phyloP scores from a whole-genome alignment of 148 eudicot genomes.

The Rhododendron henanense region DNA sequence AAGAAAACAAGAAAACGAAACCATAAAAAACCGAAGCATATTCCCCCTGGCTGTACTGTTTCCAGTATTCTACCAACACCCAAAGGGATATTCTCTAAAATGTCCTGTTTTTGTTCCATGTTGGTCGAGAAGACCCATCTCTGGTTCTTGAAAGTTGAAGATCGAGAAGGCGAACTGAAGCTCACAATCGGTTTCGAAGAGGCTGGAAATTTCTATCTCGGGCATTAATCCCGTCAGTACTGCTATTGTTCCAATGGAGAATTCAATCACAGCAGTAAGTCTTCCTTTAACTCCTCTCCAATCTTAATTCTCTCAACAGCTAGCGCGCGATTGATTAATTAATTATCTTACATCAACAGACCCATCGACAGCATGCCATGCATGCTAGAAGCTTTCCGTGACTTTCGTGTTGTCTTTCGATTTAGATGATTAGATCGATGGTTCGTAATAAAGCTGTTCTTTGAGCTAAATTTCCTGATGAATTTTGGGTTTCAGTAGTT shows the following conservation, averaged over 20 bases:
- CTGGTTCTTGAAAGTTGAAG: neutral
- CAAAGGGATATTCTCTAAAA: neutral
- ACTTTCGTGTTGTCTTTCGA: neutral
- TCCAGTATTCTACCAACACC: neutral
- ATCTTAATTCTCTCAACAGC: neutral
- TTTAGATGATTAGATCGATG: too few relatives aligned
- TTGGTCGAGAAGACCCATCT: neutral
- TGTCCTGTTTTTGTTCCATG: neutral
- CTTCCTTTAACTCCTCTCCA: neutral
- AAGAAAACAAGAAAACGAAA: neutral
- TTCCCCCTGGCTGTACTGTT: neutral
- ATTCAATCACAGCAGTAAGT: constrained; percentile 1
- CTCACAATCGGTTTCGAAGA: neutral
- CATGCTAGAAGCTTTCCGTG: neutral
- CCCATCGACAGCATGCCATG: too few relatives aligned
- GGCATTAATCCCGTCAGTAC: neutral
- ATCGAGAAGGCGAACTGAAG: neutral
- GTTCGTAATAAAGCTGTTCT: neutral
- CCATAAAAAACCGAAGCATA: neutral
- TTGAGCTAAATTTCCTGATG: neutral
- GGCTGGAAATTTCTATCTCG: neutral
- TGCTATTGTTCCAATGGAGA: neutral
- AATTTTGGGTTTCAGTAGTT: neutral
- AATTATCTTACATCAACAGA: too few relatives aligned
- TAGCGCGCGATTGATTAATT: neutral